phyloP scores from a whole-genome alignment of 352 stramenopile species.

The Globisporangium apiculatum region DNA sequence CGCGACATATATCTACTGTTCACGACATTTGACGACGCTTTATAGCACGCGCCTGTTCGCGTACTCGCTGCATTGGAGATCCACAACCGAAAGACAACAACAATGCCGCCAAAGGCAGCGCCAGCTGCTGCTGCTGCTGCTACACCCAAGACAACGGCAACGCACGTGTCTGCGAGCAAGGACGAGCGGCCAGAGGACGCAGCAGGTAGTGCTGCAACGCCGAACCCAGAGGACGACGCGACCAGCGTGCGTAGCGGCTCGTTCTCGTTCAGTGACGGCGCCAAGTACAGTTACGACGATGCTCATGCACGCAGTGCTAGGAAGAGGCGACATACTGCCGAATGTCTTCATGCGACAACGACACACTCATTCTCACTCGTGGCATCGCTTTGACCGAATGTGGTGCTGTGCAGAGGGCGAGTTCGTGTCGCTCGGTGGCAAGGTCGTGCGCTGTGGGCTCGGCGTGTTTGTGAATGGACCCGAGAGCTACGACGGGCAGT shows the following conservation, averaged over 20 bases:
- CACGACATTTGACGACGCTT: no score
- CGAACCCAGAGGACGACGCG: constrained; percentile 25
- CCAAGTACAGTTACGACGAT: constrained; percentile 37
- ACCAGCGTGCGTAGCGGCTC: constrained; percentile 25
- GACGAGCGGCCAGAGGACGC: constrained; percentile 23
- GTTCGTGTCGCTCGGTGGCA: constrained; percentile 26
- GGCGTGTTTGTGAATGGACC: constrained; percentile 43
- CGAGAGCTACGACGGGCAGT: constrained; percentile 59
- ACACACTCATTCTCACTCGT: not conserved
- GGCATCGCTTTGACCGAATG: not conserved
- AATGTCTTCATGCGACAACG: no score
- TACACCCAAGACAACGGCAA: not conserved
- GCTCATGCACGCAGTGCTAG: not conserved
- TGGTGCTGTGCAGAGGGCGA: constrained; percentile 29
- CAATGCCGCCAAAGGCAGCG: constrained; percentile 14
- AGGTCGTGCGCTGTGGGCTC: constrained; percentile 42
- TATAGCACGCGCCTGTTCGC: no score
- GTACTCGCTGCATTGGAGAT: not conserved
- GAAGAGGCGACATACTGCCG: no score
- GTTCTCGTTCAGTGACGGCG: constrained; percentile 67
- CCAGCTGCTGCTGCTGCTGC: not conserved
- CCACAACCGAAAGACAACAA: no score
- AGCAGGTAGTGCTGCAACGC: not conserved
- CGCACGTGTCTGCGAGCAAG: not conserved
- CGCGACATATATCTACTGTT: no score